Conservation (phyloP, 2,329 filamentous ascomycete genomes). For the Penicillium digitatum region DNA sequence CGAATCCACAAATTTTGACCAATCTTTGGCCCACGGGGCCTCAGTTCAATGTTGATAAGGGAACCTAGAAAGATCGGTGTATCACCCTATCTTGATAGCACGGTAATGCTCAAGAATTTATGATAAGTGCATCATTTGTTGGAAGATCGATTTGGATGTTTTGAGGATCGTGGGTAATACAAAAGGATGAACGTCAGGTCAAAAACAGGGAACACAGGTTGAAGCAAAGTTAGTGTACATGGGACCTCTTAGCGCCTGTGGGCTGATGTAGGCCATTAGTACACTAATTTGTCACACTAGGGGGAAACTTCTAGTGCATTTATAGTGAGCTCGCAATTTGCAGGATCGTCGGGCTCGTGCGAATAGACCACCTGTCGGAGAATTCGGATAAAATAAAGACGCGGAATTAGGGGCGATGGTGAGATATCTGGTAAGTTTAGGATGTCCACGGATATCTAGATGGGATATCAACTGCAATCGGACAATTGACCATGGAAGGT, state of each 20-base stretch:
- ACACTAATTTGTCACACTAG: neutral
- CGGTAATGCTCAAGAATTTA: neutral
- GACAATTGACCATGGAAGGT: neutral
- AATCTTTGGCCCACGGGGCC: neutral
- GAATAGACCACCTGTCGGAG: slow-evolving; percentile 11
- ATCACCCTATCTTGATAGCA: neutral
- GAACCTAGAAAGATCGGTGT: neutral
- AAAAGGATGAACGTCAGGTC: slow-evolving; percentile 16
- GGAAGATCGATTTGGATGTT: neutral
- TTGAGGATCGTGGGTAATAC: slow-evolving; percentile 11
- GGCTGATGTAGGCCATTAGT: slow-evolving; percentile 4
- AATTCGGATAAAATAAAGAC: neutral
- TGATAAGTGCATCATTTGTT: neutral
- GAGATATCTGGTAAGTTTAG: neutral
- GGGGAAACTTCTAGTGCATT: neutral
- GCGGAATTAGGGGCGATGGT: neutral
- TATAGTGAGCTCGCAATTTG: slow-evolving; percentile 2
- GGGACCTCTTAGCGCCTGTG: slow-evolving; percentile 7
- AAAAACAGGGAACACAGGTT: slow-evolving; percentile 21
- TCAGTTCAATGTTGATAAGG: neutral
- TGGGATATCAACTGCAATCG: neutral
- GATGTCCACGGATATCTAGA: neutral
- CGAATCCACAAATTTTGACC: neutral
- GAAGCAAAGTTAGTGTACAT: slow-evolving; percentile 11
- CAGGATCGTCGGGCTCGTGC: slow-evolving; percentile 13